Evolutionary conservation across 1,284 basidiomycete genomes (phyloP), one percentile per base, ranked within the genome.

Genomic region (Sutorius eximius): DNA sequence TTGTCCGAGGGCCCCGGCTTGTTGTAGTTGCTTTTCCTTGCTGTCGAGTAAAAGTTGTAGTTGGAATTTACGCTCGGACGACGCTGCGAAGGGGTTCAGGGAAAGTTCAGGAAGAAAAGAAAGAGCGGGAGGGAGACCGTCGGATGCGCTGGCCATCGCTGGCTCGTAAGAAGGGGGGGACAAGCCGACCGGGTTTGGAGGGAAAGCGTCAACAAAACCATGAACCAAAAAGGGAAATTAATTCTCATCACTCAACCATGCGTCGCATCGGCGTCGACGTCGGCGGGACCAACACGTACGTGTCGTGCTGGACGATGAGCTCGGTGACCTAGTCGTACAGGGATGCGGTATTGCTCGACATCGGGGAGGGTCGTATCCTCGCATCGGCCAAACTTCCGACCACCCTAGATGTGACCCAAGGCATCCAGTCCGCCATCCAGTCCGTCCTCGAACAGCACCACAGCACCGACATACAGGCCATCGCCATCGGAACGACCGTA

Each of bases 11-110:
- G 86, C 87, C 41, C 90, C 93, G 8, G 93, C 91, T 61, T 93
- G 89, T 61, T 93, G 87, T 42, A 96, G 86, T 71, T 97, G 93
- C 67, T 86, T 85, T 70, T 93, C 89, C 77, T 97, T 97, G 71
- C 78, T 81, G 74, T 93, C 90, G 59, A 97, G 82, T 57, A 95
- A 83, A 53, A 76, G 76, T 65, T 94, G 89, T 18, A 96, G 84
- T 58, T 90, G 82, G 57, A 80, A 75, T 62, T 87, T 88, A 76
- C 91, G 81, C 73, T 88, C 82, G 61, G 78, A 83, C 20, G 81
- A 69, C 22, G 83, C 81, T 38, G 81, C 77, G 58, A 81, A 58
- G 6, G 61, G 61, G 36, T 55, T 60, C 0, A 55, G 22, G 33
- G 71, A 59, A 12, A 66, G 56, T 53, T 68, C 65, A 10, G 65